Evolutionary conservation across 352 stramenopile genomes (phyloP), one percentile per base, ranked within the genome.

Genomic region (Globisporangium spinosum): DNA sequence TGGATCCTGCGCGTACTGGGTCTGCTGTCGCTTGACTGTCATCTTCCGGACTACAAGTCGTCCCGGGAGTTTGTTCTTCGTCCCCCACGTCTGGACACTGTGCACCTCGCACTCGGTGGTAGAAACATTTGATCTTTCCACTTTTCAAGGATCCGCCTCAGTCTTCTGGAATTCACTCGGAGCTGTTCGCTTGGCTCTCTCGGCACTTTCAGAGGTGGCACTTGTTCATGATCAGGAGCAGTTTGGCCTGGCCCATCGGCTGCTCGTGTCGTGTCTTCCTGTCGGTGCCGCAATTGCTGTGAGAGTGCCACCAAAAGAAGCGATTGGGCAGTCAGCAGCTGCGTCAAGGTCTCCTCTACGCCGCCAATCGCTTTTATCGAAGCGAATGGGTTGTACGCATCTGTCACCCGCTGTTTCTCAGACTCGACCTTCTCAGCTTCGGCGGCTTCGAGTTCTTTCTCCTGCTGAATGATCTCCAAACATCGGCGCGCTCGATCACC

Each of bases 1-100:
- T 91, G 82, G 34, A 91, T 91, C 27, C 78, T 82, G 15, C 77
- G 79, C 82, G 3, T 77, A 63, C 17, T 74, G 55, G 51, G 86
- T 70, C 58, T 89, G 76, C 17, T 79, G 58, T 0, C 70, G 77
- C 27, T 73, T 76, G 17, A 76, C 58, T 20, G 76, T 74, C 49
- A 78, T 74, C 56, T 80, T 78, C 0, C 79, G 77, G 15, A 87
- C 72, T 65, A 89, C 53, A 0, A 89, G 32, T 61, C 83, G 72
- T 5, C 82, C 82, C 5, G 68, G 74, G 0, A 91, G 63, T 25
- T 78, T 81, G 64, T 87, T 91, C 23, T 70, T 78, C 29, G 58
- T 64, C n/a, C 71, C 72, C 55, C 70, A 69, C 9, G 59, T 60
- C 10, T 75, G 69, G 35, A 66, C 59, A 8, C 65, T 57, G 12